Evolutionary conservation across 176 grass and related monocot genomes (phyloP).

Genomic region (Carex parvula): DNA sequence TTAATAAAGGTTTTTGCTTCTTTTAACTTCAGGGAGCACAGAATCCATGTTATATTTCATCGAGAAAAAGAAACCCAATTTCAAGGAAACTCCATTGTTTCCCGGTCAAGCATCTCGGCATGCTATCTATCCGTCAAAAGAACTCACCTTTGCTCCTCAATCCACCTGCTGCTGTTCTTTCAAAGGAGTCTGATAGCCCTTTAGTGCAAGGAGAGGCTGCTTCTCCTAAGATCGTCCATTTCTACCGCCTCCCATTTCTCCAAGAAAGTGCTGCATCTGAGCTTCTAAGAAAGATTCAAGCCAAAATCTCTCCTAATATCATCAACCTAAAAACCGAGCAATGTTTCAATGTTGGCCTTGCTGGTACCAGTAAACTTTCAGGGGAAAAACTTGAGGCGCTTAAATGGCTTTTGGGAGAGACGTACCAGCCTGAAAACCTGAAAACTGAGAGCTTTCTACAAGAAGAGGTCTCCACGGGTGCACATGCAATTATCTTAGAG

Average conservation of each 20-base stretch:
- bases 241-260: conserved; percentile 71
- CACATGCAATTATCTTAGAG: conserved; percentile 44
- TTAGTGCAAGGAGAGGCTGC: conserved; percentile 29
- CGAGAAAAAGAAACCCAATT: too few relatives aligned
- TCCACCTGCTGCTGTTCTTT: conserved; percentile 30
- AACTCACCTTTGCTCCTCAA: not conserved
- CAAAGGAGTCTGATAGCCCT: conserved; percentile 37
- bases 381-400: conserved; percentile 55
- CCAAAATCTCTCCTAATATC: conserved; percentile 66
- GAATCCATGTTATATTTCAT: too few relatives aligned
- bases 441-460: conserved; percentile 57
- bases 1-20: too few relatives aligned
- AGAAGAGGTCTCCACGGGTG: conserved; percentile 33
- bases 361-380: conserved; percentile 18
- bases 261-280: conserved; percentile 53
- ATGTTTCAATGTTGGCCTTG: conserved; percentile 80
- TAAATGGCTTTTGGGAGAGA: conserved; percentile 78
- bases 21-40: too few relatives aligned
- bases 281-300: conserved; percentile 60
- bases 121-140: conserved; percentile 31
- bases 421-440: conserved; percentile 72
- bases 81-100: conserved; percentile 10
- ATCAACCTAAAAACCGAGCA: conserved; percentile 59
- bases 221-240: conserved; percentile 50
- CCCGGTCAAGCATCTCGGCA: conserved; percentile 23